phyloP scores from a whole-genome alignment of 108 stramenopile species.

The Pseudonitzschia multistriata region DNA sequence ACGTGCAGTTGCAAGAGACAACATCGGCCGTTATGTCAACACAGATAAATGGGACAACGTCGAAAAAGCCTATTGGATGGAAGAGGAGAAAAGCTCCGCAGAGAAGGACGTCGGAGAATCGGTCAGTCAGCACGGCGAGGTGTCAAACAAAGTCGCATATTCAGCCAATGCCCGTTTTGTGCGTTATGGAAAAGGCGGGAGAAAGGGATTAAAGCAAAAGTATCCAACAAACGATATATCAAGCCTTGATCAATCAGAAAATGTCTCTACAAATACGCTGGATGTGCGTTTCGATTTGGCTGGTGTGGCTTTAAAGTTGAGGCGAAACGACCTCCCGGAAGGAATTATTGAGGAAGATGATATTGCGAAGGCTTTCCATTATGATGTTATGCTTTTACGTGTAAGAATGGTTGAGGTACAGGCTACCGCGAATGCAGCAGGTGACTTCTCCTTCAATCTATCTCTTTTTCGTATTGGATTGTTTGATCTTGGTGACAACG shows the following conservation, averaged over 20 bases:
- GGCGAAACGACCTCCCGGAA: conserved; percentile 49
- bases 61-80: conserved; percentile 56
- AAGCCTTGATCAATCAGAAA: conserved; percentile 13
- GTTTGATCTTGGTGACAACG: conserved; percentile 61
- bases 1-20: conserved; percentile 36
- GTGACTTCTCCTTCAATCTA: conserved; percentile 37
- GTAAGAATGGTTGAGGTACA: conserved; percentile 38
- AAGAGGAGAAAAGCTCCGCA: conserved; percentile 1
- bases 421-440: conserved; percentile 13
- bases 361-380: conserved; percentile 33
- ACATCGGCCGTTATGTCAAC: conserved; percentile 49
- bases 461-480: conserved; percentile 46
- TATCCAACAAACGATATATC: neutral
- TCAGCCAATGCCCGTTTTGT: conserved; percentile 59
- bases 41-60: conserved; percentile 64
- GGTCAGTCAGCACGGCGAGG: neutral
- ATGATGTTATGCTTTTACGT: conserved; percentile 47
- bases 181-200: conserved; percentile 50
- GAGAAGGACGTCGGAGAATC: neutral
- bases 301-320: conserved; percentile 44
- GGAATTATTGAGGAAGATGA: conserved; percentile 25
- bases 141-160: conserved; percentile 35
- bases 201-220: conserved; percentile 6
- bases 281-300: conserved; percentile 47
- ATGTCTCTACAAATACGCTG: conserved; percentile 12